These are phyloP conservation scores for Ascocoryne sarcoides DNA, from an alignment of 2,329 filamentous ascomycete species.

Conservation along the genomic window DNA sequence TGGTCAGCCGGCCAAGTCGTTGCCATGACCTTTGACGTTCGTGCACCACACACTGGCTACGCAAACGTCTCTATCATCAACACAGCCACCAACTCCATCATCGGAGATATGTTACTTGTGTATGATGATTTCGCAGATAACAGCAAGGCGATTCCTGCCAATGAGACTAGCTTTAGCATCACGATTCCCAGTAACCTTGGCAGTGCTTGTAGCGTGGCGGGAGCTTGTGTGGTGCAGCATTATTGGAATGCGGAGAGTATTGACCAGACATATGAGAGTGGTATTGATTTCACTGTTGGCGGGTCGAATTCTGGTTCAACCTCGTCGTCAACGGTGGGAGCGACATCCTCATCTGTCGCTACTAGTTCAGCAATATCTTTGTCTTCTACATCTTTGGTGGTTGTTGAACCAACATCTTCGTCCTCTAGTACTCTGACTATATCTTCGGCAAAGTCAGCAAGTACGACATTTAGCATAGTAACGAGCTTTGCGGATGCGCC, in stretches of 20 bases:
- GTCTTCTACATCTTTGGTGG: neutral
- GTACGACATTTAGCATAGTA: neutral
- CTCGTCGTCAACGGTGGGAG: too few species aligned
- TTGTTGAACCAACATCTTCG: too few species aligned
- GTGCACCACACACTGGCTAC: slow-evolving; percentile 42
- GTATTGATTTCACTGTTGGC: neutral
- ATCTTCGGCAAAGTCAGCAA: neutral
- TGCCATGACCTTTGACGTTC: slow-evolving; percentile 33
- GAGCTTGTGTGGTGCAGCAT: slow-evolving; percentile 15
- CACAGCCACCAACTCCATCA: slow-evolving; percentile 37
- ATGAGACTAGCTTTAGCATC: slow-evolving; percentile 42
- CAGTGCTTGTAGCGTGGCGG: slow-evolving; percentile 29
- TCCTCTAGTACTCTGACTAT: neutral
- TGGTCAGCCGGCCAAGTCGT: slow-evolving; percentile 37
- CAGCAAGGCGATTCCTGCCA: slow-evolving; percentile 33
- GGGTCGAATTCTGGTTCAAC: neutral
- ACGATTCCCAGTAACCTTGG: slow-evolving; percentile 43
- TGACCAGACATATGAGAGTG: neutral
- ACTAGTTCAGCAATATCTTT: neutral
- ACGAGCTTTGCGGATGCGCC: neutral
- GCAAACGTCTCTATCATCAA: slow-evolving; percentile 48
- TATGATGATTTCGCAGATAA: slow-evolving; percentile 42
- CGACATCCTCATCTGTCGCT: neutral
- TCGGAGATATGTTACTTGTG: slow-evolving; percentile 38
- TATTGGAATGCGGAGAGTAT: neutral